Evolutionary conservation across 352 stramenopile genomes (phyloP), one percentile per base, ranked within the genome.

Genomic region (Globisporangium perplexum): DNA sequence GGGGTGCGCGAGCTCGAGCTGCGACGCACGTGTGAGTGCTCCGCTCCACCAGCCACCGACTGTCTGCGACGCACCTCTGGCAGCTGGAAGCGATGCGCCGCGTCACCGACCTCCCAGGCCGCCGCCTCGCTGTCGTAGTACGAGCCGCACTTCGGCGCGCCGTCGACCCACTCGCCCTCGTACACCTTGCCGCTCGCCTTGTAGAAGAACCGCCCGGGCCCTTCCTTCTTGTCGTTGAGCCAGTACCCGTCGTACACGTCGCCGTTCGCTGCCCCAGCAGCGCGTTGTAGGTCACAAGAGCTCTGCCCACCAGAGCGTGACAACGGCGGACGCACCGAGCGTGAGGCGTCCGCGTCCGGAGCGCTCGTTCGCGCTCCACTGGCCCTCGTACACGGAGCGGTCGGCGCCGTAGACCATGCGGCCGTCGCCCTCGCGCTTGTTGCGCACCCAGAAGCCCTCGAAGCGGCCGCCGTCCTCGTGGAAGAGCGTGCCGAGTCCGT

Each of bases 171-270:
- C 61, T 96, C 84, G 33, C 86, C 90, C 67, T 95, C 82, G 68
- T 96, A 96, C 46, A 92, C 69, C 50, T 93, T 93, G 47, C 74
- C 65, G 8, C 82, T 95, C 3, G 67, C 72, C 55, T 85, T 87
- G 65, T 95, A 96, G 66, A 83, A 86, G 57, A 83, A 96, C 33
- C 76, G 66, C 22, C 90, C 88, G 4, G 79, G 72, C 0, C 87
- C 86, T 81, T 97, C 80, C 62, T 96, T 96, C 55, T 90, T 83
- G 69, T 93, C 88, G 47, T 93, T 69, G 4, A 88, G 53, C 80
- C 88, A 95, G 49, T 91, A 79, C 41, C 85, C 88, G 42, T 96
- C 84, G 58, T 96, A 96, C 0, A 74, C 61, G 68, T 93, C 88
- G 5, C 88, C 86, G 62, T 95, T 95, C 38, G 74, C 79, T 90